Evolutionary conservation across 1,139 yeast genomes (phyloP).

Genomic region (Debaryomyces nepalensis): DNA sequence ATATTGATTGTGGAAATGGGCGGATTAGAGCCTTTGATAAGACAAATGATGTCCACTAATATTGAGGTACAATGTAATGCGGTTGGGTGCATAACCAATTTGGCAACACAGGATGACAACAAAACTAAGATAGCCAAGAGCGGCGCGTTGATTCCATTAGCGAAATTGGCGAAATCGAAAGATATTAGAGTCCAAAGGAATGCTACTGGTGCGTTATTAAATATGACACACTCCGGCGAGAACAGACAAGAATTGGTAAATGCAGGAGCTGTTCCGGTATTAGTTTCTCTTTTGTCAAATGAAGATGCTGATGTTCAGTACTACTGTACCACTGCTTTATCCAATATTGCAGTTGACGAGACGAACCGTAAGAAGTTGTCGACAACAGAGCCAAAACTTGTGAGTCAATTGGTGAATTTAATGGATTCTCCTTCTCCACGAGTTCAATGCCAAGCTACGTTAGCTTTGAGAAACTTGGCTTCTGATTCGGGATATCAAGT

Average conservation of each 20-base stretch:
- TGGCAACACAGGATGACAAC: slow-evolving; percentile 98
- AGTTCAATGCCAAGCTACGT: slow-evolving; percentile 97
- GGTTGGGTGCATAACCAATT: slow-evolving; percentile 96
- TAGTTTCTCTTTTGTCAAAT: slow-evolving; percentile 85
- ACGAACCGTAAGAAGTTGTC: slow-evolving; percentile 85
- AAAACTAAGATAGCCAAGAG: slow-evolving; percentile 93
- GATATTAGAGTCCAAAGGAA: slow-evolving; percentile 97
- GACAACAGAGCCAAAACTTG: slow-evolving; percentile 92
- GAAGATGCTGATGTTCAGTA: slow-evolving; percentile 97
- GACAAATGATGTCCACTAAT: slow-evolving; percentile 96
- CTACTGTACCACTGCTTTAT: slow-evolving; percentile 95
- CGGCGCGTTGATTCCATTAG: slow-evolving; percentile 94
- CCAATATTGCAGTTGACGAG: slow-evolving; percentile 97
- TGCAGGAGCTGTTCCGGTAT: slow-evolving; percentile 97
- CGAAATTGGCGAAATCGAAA: slow-evolving; percentile 90
- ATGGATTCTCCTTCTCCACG: slow-evolving; percentile 94
- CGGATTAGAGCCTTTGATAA: slow-evolving; percentile 91
- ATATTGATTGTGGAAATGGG: slow-evolving; percentile 96
- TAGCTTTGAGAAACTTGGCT: slow-evolving; percentile 93
- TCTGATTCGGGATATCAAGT: slow-evolving; percentile 92
- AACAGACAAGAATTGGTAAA: slow-evolving; percentile 95
- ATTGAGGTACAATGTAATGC: slow-evolving; percentile 99
- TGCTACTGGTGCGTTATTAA: slow-evolving; percentile 95
- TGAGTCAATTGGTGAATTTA: slow-evolving; percentile 79
- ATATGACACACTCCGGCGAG: slow-evolving; percentile 98